These are phyloP conservation scores for Verticillium nonalfalfae DNA, from an alignment of 2,329 filamentous ascomycete genomes.

Conservation along the genomic window DNA sequence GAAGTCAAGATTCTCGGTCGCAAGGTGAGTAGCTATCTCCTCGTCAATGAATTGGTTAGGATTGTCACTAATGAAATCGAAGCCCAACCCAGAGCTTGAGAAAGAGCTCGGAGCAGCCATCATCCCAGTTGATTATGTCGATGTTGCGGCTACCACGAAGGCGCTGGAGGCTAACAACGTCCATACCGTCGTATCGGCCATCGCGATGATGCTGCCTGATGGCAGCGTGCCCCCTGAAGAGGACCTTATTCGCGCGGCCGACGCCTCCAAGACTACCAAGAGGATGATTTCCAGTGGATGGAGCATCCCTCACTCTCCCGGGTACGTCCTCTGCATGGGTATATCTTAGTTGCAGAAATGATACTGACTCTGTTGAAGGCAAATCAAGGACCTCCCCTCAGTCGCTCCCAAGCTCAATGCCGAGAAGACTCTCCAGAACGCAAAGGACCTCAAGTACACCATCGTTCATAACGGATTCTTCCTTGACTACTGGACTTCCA, in stretches of 20 bases:
- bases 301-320: constrained; percentile 22
- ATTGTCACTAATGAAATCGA: neutral
- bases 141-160: constrained; percentile 12
- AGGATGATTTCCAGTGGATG: constrained; percentile 36
- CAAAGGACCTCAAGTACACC: constrained; percentile 26
- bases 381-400: neutral
- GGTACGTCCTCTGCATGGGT: constrained; percentile 14
- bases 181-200: constrained; percentile 35
- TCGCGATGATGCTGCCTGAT: constrained; percentile 20
- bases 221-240: constrained; percentile 24
- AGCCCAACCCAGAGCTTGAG: constrained; percentile 13
- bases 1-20: constrained; percentile 33
- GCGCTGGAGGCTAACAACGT: constrained; percentile 27
- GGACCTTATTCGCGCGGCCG: constrained; percentile 36
- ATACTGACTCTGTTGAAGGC: neutral
- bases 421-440: constrained; percentile 17
- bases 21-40: constrained; percentile 19
- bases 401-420: constrained; percentile 1
- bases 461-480: constrained; percentile 33
- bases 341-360: neutral
- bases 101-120: constrained; percentile 16
- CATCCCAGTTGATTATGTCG: constrained; percentile 18
- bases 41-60: neutral
- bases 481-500: constrained; percentile 35
- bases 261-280: constrained; percentile 25